A percentile compares a stretch with the other conserved stretches of the same genome.
Evolutionary conservation across 2,329 filamentous ascomycete species (phyloP).

Genomic region (Fusarium sp.): DNA sequence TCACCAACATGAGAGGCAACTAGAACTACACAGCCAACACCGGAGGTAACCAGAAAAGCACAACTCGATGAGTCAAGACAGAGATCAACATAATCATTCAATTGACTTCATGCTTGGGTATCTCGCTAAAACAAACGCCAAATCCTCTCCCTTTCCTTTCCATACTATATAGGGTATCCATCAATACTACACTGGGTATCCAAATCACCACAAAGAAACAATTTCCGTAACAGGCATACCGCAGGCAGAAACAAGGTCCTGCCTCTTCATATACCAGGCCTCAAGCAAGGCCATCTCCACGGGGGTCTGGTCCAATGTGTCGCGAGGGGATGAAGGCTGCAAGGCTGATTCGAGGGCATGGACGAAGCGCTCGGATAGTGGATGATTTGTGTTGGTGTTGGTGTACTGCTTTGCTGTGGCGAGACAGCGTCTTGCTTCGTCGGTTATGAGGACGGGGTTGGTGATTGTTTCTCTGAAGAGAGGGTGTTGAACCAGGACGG

Average conservation of each 20-base stretch:
- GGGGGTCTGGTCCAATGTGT: constrained; percentile 33
- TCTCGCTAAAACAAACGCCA: constrained; percentile 26
- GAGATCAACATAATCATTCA: not conserved
- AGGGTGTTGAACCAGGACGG: constrained; percentile 37
- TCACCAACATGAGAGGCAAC: not conserved
- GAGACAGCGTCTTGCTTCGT: constrained; percentile 41
- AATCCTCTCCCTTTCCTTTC: not conserved
- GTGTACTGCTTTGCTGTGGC: constrained; percentile 37
- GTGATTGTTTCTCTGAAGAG: constrained; percentile 34
- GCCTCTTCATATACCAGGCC: constrained; percentile 37
- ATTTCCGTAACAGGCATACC: constrained; percentile 33
- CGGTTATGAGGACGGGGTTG: constrained; percentile 28
- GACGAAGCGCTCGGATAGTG: constrained; percentile 31
- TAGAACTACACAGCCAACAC: no score
- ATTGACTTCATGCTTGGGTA: constrained; percentile 29
- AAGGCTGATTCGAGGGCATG: constrained; percentile 31
- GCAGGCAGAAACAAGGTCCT: constrained; percentile 13
- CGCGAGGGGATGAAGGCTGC: constrained; percentile 31
- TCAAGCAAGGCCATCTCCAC: constrained; percentile 38
- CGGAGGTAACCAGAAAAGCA: no score
- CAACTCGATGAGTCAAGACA: rapidly evolving
- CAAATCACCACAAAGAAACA: constrained; percentile 38
- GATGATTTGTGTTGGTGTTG: constrained; percentile 15
- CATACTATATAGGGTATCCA: not conserved
- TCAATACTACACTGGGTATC: not conserved